Base-by-base conservation (phyloP, 495 filamentous ascomycete species). In the Lasiosphaeris hirsuta region DNA sequence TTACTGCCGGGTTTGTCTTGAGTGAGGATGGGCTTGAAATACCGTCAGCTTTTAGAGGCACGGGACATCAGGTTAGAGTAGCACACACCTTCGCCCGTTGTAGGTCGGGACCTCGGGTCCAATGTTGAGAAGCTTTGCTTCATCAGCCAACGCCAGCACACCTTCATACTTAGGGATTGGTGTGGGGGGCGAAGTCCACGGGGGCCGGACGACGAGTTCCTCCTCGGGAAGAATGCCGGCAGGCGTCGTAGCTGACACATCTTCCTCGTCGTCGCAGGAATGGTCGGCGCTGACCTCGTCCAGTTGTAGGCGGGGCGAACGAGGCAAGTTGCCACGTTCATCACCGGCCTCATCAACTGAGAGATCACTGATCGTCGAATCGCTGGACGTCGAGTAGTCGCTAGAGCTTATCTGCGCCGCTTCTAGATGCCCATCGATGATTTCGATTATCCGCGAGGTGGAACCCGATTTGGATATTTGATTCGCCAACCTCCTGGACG, bases 31-130 rank as follows among this genome's bases (percentile, higher is more conserved):
- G 64, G 17, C 64, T 67, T 23, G 15, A 14, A 7, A 9, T 19
- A 45, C 5, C n/a, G 19, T 61, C 15, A 63, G 54, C 33, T 23
- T 37, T 14, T 1, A 37, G 37, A 48, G 8, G 13, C 34, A 3
- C 14, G 11, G 14, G 39, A 19, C 50, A 14, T 17, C 10, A 19
- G 37, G 15, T 17, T 14, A 42, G 50, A 42, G 11, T n/a, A n/a
- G n/a, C 17, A 58, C 63, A 44, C n/a, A 63, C 61, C 61, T 66
- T 56, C 57, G 52, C 19, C 63, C 65, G 38, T 63, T 46, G 30
- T 38, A 55, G 37, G 51, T 33, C 7, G 46, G 35, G 15, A 35
- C 41, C 18, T 13, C 6, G 10, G 10, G 5, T 30, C 23, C 23
- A 2, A 30, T 30, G 23, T 30, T 2, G 23, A 30, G 2, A 30